Evolutionary conservation across 2,329 filamentous ascomycete genomes (phyloP), one percentile per base, ranked within the genome.

Genomic region (Aspergillus fumigatiaffinis): DNA sequence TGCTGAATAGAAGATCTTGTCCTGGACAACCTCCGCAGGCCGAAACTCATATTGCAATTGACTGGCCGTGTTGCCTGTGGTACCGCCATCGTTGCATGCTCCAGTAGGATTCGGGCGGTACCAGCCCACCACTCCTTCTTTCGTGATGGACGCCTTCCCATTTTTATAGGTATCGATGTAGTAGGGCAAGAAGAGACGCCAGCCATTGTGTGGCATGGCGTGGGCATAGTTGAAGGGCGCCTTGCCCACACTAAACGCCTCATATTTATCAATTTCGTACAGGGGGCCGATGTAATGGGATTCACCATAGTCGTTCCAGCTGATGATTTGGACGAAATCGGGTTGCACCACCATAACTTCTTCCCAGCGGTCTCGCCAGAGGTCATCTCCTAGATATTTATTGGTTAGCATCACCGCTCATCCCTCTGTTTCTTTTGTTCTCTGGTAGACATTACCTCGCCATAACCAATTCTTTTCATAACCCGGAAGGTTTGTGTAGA

Each of bases 241-340:
- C 5, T 72, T 12, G 35, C 51, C 55, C 5, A 52, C 32, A 8
- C 28, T 14, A 10, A 52, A 52, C 4, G 50, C 50, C 20, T 20
- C 6, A 44, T 52, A 52, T 4, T 51, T 51, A 23, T 42, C 50
- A 38, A 5, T 80, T 2, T 77, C 67, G 35, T 71, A 64, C 50
- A 82, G 65, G 0, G 81, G 79, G 7, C 78, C 78, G 59, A 84
- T 82, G 66, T 86, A 85, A 66, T 84, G 82, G 1, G 81, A 82
- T 67, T 86, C 84, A 51, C 83, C 83, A 60, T 77, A 86, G 66
- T 86, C 84, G 61, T 85, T 85, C 82, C 82, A 85, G 4, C 82
- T 81, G 41, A 84, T 78, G 53, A 85, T 82, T 68, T 80, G 74
- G 41, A 85, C 77, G 47, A 80, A 81, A 14, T 80, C 75, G 0